Conservation (phyloP, 495 filamentous ascomycete genomes). For the Tuber melanosporum region DNA sequence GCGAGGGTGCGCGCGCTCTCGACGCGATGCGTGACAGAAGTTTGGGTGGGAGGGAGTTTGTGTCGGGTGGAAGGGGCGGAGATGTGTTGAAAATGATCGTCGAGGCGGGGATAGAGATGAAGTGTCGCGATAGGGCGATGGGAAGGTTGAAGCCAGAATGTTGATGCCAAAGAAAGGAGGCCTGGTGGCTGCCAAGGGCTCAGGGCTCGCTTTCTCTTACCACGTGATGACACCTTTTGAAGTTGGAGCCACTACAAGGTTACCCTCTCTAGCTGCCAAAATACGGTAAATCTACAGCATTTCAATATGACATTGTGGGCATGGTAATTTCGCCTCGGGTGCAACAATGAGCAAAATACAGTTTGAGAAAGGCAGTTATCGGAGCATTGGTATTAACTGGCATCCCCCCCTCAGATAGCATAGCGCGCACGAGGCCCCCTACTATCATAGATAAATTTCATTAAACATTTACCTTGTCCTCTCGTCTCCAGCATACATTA, state of each 20-base stretch:
- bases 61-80: not conserved
- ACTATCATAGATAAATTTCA: not conserved
- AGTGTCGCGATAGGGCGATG: slow-evolving; percentile 1
- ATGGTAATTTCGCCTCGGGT: not conserved
- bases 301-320: not conserved
- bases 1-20: not conserved
- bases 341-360: not conserved
- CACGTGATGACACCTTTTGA: not conserved
- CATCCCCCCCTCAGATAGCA: not conserved
- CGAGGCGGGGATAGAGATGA: slow-evolving; percentile 1
- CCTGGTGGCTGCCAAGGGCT: not conserved
- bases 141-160: slow-evolving; percentile 3
- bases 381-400: not conserved
- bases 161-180: not conserved
- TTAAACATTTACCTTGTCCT: not conserved
- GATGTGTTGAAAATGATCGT: not conserved
- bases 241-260: not conserved
- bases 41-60: not conserved
- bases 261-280: not conserved
- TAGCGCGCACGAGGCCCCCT: not conserved
- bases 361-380: not conserved
- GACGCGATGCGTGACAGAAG: not conserved
- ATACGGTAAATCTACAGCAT: not conserved
- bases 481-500: not conserved
- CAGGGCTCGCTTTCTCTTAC: not conserved